Evolutionary conservation across 2,329 filamentous ascomycete genomes (phyloP).

Genomic region (Sarocladium brachiariae): DNA sequence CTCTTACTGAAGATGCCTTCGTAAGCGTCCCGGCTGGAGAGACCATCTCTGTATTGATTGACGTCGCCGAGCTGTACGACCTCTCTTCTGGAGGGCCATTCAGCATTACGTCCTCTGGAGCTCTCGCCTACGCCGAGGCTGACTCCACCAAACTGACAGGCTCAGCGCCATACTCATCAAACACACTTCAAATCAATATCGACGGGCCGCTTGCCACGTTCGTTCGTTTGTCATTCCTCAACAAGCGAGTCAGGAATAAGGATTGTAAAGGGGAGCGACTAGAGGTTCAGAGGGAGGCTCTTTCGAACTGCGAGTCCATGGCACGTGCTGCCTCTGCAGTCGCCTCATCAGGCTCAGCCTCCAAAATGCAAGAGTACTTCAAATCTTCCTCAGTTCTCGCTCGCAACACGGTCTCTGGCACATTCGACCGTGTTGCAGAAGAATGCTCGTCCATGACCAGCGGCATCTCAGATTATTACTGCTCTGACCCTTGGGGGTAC

Average conservation of each 20-base stretch:
- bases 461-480: constrained; percentile 48
- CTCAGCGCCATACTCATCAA: constrained; percentile 46
- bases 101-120: constrained; percentile 44
- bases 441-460: constrained; percentile 47
- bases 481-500: constrained; percentile 47
- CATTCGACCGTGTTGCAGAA: constrained; percentile 41
- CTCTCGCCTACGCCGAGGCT: constrained; percentile 43
- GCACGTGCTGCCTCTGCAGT: constrained; percentile 28
- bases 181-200: constrained; percentile 48
- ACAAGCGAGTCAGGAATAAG: constrained; percentile 40
- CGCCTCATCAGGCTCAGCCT: constrained; percentile 40
- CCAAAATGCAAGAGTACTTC: constrained; percentile 56
- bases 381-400: constrained; percentile 42
- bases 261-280: constrained; percentile 42
- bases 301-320: constrained; percentile 43
- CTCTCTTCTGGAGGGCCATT: constrained; percentile 40
- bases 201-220: constrained; percentile 43
- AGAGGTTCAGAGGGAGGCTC: constrained; percentile 34
- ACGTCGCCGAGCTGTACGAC: constrained; percentile 45
- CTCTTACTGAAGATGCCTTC: constrained; percentile 38
- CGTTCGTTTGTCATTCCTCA: constrained; percentile 35
- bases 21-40: constrained; percentile 34
- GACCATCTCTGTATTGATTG: constrained; percentile 41
- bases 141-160: constrained; percentile 34
- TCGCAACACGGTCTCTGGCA: constrained; percentile 42